Conservation (phyloP, 2,329 filamentous ascomycete species). For the Scedosporium dehoogii region DNA sequence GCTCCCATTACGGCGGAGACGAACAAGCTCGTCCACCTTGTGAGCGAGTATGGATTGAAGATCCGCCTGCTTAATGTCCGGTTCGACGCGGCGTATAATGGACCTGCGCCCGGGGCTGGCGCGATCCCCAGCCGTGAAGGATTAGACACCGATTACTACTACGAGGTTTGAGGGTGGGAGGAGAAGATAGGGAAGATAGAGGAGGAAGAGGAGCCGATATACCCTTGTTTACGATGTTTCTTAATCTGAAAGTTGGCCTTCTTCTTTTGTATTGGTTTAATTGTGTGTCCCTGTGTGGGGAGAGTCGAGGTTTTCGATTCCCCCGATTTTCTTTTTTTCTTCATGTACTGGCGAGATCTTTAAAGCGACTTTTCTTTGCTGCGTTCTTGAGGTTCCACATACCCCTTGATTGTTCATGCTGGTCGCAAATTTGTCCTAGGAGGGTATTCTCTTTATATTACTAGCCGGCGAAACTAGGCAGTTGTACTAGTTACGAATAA, state of each 20-base stretch:
- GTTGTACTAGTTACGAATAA: too few relatives aligned
- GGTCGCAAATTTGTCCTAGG: background rate
- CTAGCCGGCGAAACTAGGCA: background rate
- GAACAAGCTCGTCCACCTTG: slow-evolving; percentile 74
- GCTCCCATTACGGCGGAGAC: slow-evolving; percentile 96
- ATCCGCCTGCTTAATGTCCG: slow-evolving; percentile 86
- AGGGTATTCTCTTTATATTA: background rate
- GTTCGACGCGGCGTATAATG: slow-evolving; percentile 66
- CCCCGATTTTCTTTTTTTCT: background rate
- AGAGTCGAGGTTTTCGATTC: background rate
- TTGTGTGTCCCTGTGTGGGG: background rate
- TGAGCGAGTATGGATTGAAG: slow-evolving; percentile 85
- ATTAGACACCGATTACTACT: slow-evolving; percentile 88
- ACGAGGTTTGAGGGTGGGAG: slow-evolving; percentile 51
- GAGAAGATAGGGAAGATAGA: background rate
- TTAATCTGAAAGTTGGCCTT: background rate
- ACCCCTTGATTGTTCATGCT: background rate
- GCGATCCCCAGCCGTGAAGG: slow-evolving; percentile 74
- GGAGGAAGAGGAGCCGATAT: background rate
- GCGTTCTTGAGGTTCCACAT: background rate
- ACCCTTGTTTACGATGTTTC: background rate
- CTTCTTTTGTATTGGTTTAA: background rate
- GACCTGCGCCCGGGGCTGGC: slow-evolving; percentile 58
- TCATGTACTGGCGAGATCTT: background rate
- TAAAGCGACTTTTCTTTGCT: background rate